Evolutionary conservation across 352 stramenopile species (phyloP).

Genomic region (Pythium scleroteichum): DNA sequence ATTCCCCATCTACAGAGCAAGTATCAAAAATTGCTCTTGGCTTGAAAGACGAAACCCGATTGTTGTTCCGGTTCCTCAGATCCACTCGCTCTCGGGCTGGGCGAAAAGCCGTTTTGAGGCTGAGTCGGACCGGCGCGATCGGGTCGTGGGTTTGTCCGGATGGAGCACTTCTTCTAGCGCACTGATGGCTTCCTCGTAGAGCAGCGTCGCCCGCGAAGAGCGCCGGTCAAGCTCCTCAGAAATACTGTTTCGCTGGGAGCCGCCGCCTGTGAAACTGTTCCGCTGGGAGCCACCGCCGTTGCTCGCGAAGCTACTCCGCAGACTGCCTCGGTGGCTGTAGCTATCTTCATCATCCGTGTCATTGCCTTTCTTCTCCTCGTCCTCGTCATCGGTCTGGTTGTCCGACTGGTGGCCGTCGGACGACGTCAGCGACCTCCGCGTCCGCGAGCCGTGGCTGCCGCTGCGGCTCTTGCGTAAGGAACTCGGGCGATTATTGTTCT

Average conservation of each 20-base stretch:
- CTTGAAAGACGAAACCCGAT: too few species aligned
- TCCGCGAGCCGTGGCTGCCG: slow-evolving; percentile 11
- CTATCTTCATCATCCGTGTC: slow-evolving; percentile 24
- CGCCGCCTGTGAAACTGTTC: slow-evolving; percentile 12
- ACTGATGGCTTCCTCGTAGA: slow-evolving; percentile 29
- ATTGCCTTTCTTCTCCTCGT: slow-evolving; percentile 20
- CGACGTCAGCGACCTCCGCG: slow-evolving; percentile 13
- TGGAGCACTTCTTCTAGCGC: slow-evolving; percentile 29
- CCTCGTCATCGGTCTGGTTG: slow-evolving; percentile 20
- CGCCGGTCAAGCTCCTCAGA: slow-evolving; percentile 29
- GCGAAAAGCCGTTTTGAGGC: slow-evolving; percentile 22
- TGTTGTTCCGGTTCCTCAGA: slow-evolving; percentile 14
- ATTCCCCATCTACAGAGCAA: too few species aligned
- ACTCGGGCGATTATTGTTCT: background rate
- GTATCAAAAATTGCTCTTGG: too few species aligned
- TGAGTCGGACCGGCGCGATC: slow-evolving; percentile 19
- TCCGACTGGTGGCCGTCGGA: slow-evolving; percentile 16
- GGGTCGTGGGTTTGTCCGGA: slow-evolving; percentile 8
- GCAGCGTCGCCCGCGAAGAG: slow-evolving; percentile 22
- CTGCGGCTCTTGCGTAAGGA: slow-evolving; percentile 9
- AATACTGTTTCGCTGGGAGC: slow-evolving; percentile 21
- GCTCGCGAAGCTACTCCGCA: slow-evolving; percentile 1
- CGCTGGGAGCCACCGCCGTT: slow-evolving; percentile 6
- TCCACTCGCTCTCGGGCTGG: slow-evolving; percentile 30
- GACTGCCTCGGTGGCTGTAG: background rate